phyloP scores from a whole-genome alignment of 768 basidiomycete genomes.

The Auriscalpium vulgare region DNA sequence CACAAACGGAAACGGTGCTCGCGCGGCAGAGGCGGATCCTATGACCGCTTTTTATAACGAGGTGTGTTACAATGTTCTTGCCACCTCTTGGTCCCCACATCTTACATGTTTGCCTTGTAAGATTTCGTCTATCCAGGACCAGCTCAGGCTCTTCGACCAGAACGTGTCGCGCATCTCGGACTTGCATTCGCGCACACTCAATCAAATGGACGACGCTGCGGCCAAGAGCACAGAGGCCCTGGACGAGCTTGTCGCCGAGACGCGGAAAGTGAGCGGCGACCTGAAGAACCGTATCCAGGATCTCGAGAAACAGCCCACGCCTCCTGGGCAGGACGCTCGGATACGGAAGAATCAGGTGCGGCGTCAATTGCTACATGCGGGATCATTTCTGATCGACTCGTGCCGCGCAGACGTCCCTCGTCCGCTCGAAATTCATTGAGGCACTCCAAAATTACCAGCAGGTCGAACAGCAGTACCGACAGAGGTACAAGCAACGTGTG shows the following conservation, averaged over 20 bases:
- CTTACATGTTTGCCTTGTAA: slow-evolving; percentile 19
- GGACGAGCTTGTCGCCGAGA: slow-evolving; percentile 63
- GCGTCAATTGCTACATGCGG: background rate
- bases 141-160: slow-evolving; percentile 54
- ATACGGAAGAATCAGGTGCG: slow-evolving; percentile 73
- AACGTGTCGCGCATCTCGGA: slow-evolving; percentile 66
- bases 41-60: slow-evolving; percentile 26
- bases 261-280: slow-evolving; percentile 57
- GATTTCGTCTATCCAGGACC: slow-evolving; percentile 74
- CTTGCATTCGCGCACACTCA: slow-evolving; percentile 66
- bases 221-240: slow-evolving; percentile 53
- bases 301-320: slow-evolving; percentile 55
- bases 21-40: slow-evolving; percentile 16
- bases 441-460: slow-evolving; percentile 80
- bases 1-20: slow-evolving; percentile 15
- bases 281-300: slow-evolving; percentile 70
- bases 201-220: slow-evolving; percentile 65
- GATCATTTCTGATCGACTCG: background rate
- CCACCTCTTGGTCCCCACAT: background rate
- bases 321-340: slow-evolving; percentile 59
- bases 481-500: slow-evolving; percentile 73
- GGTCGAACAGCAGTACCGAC: slow-evolving; percentile 73
- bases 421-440: slow-evolving; percentile 59
- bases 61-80: slow-evolving; percentile 14
- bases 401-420: slow-evolving; percentile 11